Conservation (phyloP, 2,329 filamentous ascomycete genomes). For the Hypoxylon sp. region DNA sequence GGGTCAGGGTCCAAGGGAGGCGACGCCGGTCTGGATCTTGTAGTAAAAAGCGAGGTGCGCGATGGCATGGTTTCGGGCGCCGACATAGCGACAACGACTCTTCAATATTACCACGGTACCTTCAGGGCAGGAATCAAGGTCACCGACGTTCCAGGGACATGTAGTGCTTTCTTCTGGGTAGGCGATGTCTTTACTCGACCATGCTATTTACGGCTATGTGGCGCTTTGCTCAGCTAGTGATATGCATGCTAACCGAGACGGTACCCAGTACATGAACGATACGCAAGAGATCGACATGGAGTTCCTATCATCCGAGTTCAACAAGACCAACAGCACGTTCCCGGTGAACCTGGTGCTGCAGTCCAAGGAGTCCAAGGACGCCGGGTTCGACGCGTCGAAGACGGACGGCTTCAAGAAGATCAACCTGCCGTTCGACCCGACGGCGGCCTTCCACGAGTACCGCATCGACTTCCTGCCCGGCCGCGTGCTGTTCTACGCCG, state of each 20-base stretch:
- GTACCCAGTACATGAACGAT: constrained; percentile 76
- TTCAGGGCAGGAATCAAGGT: constrained; percentile 74
- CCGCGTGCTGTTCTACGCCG: constrained; percentile 73
- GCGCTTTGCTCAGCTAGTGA: neutral
- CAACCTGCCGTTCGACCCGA: constrained; percentile 71
- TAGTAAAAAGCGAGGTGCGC: constrained; percentile 56
- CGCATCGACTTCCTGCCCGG: constrained; percentile 76
- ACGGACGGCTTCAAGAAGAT: constrained; percentile 66
- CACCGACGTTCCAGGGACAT: constrained; percentile 69
- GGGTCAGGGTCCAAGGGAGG: constrained; percentile 55
- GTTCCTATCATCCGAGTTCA: constrained; percentile 73
- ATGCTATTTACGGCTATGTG: neutral
- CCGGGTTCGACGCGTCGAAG: constrained; percentile 68
- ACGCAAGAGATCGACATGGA: constrained; percentile 85
- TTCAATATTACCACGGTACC: constrained; percentile 73
- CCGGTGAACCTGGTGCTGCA: constrained; percentile 80
- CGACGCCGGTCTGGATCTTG: constrained; percentile 63
- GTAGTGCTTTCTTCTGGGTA: constrained; percentile 83
- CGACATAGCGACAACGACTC: constrained; percentile 68
- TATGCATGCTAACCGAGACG: constrained; percentile 9
- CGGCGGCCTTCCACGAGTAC: constrained; percentile 75
- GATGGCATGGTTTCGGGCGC: constrained; percentile 66
- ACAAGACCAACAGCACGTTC: constrained; percentile 56
- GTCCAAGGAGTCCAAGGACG: constrained; percentile 63
- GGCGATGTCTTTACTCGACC: constrained; percentile 29